Conservation (phyloP, 768 basidiomycete genomes). For the Phanerochaete sordida region DNA sequence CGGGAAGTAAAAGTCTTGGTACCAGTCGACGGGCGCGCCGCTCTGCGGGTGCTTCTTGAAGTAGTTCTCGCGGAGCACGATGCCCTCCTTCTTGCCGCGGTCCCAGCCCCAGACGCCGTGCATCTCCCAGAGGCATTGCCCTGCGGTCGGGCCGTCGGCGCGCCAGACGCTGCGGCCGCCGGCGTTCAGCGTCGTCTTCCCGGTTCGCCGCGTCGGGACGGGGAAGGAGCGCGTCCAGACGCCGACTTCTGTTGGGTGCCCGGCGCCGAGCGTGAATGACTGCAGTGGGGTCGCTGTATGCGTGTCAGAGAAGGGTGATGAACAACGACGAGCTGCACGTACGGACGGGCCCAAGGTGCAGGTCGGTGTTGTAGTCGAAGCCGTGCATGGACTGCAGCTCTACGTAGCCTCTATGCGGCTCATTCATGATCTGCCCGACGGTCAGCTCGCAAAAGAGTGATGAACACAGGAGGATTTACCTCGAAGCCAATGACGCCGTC, state of each 20-base stretch:
- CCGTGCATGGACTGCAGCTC: slow-evolving; percentile 74
- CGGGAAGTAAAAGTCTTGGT: slow-evolving; percentile 80
- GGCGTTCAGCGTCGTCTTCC: slow-evolving; percentile 56
- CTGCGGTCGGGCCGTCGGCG: slow-evolving; percentile 65
- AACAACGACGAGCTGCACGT: slow-evolving; percentile 29
- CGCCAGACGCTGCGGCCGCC: slow-evolving; percentile 64
- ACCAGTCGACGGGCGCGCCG: slow-evolving; percentile 80
- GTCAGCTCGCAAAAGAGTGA: too few species aligned
- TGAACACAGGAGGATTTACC: slow-evolving; percentile 36
- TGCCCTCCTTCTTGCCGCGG: slow-evolving; percentile 53
- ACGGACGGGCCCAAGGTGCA: slow-evolving; percentile 81
- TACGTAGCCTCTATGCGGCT: slow-evolving; percentile 93
- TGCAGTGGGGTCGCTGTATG: slow-evolving; percentile 72
- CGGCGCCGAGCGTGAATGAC: slow-evolving; percentile 91
- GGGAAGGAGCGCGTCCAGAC: slow-evolving; percentile 87
- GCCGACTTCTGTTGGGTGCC: slow-evolving; percentile 75
- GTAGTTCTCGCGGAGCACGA: slow-evolving; percentile 81
- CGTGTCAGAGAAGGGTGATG: background rate
- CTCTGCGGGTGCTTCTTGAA: slow-evolving; percentile 69
- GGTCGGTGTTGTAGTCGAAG: slow-evolving; percentile 93
- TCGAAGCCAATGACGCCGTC: slow-evolving; percentile 88
- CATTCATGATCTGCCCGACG: slow-evolving; percentile 75
- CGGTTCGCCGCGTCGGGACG: slow-evolving; percentile 71
- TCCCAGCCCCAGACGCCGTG: slow-evolving; percentile 96
- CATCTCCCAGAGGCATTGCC: slow-evolving; percentile 82